A percentile compares a stretch with the other conserved stretches of the same genome.
Conservation (phyloP, 2,329 filamentous ascomycete genomes). For the Colletotrichum noveboracense region DNA sequence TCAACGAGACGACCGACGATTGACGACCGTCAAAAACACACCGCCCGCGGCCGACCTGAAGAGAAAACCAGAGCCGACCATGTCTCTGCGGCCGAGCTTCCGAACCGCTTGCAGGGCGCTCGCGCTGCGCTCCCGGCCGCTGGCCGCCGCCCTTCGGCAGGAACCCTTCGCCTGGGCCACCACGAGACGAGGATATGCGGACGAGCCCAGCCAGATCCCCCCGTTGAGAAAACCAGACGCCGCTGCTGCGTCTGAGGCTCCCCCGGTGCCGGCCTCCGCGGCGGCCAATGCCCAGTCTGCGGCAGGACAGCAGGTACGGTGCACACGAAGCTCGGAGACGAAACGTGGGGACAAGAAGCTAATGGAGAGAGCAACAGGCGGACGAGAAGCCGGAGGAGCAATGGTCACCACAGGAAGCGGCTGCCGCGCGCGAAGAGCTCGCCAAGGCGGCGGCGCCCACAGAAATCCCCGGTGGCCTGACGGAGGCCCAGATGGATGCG, state of each 20-base stretch:
- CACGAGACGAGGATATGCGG: constrained; percentile 29
- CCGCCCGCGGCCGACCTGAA: neutral
- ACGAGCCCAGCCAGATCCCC: constrained; percentile 23
- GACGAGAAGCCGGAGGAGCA: constrained; percentile 2
- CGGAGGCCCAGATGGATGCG: constrained; percentile 47
- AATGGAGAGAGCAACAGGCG: neutral
- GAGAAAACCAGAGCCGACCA: constrained; percentile 28
- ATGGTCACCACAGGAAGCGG: constrained; percentile 14
- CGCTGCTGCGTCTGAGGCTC: neutral
- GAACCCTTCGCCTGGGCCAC: constrained; percentile 29
- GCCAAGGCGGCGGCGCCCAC: neutral
- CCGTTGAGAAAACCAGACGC: neutral
- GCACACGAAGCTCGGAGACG: neutral
- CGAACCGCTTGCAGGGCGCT: constrained; percentile 48
- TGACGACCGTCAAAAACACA: neutral
- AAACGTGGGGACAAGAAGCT: neutral
- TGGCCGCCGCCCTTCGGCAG: constrained; percentile 29
- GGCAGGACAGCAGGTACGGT: constrained; percentile 3
- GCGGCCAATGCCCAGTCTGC: neutral
- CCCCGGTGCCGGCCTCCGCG: neutral
- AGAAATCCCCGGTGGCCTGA: constrained; percentile 37
- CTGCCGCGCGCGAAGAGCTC: constrained; percentile 11
- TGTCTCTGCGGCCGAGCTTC: constrained; percentile 62
- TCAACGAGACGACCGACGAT: neutral
- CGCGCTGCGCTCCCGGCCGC: constrained; percentile 41